Evolutionary conservation across 2,329 filamentous ascomycete genomes (phyloP), one percentile per base, ranked within the genome.

Genomic region (Xylariaceae sp.): DNA sequence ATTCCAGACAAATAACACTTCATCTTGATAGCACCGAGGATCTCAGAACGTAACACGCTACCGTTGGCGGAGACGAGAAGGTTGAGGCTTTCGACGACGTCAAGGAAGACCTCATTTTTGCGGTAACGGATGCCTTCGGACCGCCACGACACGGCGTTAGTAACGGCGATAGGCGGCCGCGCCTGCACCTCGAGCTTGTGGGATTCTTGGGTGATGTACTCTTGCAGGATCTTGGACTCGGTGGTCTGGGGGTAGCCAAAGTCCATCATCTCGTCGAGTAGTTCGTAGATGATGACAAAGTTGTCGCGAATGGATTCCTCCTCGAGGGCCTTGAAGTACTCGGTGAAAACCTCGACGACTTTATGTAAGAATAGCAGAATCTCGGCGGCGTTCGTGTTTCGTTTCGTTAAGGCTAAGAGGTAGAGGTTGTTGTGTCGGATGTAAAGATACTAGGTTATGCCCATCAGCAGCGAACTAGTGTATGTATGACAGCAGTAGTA

Each of bases 261-360:
- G 73, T 99, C 94, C 94, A 99, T 99, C 94, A 99, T 99, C 76
- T 99, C 94, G 67, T 99, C 94, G 56, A 99, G 82, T 54, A 99
- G 75, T 73, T 99, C 94, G 77, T 99, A 99, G 66, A 99, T 99
- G 67, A 99, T 85, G 70, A 99, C 94, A 68, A 99, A 99, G 76
- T 99, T 99, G 77, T 99, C 94, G 62, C 94, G 85, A 69, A 99
- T 99, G 62, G 90, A 96, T 73, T 99, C 94, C 71, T 99, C 94
- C 71, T 99, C 94, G 52, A 99, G 80, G 57, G 95, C 92, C 71
- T 99, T 99, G 80, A 99, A 99, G 77, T 99, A 99, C 73, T 99
- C 94, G 52, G 94, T 99, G 68, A 99, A 99, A 57, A 99, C 94
- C 70, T 97, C 94, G 65, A 99, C 94, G 48, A 99, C 82, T 72